phyloP scores from a whole-genome alignment of 75 land plant species.

The Adiantum capillusveneris region DNA sequence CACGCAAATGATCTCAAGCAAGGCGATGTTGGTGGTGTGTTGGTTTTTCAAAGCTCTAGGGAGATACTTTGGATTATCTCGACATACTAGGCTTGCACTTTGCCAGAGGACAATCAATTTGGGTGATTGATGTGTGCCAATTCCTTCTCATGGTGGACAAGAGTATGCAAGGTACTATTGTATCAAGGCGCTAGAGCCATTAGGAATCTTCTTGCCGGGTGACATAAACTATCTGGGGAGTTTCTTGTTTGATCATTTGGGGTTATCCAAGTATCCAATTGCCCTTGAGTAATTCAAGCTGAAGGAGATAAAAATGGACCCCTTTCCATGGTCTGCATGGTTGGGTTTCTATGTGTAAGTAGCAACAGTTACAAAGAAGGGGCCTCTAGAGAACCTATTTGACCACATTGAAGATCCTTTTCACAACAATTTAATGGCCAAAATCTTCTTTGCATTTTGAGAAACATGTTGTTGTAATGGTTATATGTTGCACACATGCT shows the following conservation, averaged over 20 bases:
- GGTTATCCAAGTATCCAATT: conserved; percentile 67
- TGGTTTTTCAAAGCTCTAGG: too few relatives aligned
- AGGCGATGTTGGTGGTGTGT: too few relatives aligned
- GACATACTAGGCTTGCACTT: conserved; percentile 93
- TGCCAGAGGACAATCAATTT: conserved; percentile 91
- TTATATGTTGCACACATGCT: too few relatives aligned
- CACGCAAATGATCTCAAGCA: too few relatives aligned
- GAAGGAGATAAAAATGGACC: conserved; percentile 96
- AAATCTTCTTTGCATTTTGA: neutral
- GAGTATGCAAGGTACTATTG: conserved; percentile 99
- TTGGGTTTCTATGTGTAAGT: conserved; percentile 85
- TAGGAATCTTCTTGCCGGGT: conserved; percentile 90
- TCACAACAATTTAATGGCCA: conserved; percentile 47
- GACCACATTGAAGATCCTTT: conserved; percentile 76
- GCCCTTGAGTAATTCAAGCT: conserved; percentile 89
- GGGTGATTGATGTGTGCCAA: conserved; percentile 90
- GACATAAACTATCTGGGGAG: conserved; percentile 93
- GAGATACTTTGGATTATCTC: conserved; percentile 92
- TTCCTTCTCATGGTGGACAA: conserved; percentile 98
- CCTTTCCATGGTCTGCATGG: conserved; percentile 97
- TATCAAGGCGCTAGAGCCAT: conserved; percentile 89
- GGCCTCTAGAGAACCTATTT: conserved; percentile 81
- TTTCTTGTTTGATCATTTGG: conserved; percentile 78
- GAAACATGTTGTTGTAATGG: too few relatives aligned
- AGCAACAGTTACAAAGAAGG: conserved; percentile 67